Conservation (phyloP, 495 filamentous ascomycete species). For the Lentithecium fluviatile region DNA sequence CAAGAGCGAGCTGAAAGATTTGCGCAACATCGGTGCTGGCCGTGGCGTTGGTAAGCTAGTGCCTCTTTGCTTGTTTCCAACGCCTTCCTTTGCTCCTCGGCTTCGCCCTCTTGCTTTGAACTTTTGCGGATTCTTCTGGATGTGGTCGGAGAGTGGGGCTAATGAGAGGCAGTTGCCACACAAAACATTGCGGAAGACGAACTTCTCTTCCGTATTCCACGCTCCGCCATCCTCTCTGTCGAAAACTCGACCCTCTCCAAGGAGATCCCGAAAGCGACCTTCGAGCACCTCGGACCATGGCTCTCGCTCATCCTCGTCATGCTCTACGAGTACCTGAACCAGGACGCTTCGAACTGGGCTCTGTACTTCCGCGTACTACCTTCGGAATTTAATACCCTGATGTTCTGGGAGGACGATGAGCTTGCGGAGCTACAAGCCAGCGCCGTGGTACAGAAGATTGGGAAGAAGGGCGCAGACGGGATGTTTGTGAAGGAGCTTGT, state of each 20-base stretch:
- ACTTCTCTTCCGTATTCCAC: constrained; percentile 64
- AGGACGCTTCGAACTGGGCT: constrained; percentile 65
- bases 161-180: constrained; percentile 52
- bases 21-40: constrained; percentile 53
- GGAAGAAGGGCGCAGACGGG: constrained; percentile 66
- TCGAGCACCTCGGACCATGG: constrained; percentile 50
- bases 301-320: constrained; percentile 72
- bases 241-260: constrained; percentile 40
- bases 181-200: constrained; percentile 60
- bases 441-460: constrained; percentile 74
- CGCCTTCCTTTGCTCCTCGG: constrained; percentile 4
- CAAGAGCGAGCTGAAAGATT: constrained; percentile 57
- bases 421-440: constrained; percentile 73
- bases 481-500: constrained; percentile 63
- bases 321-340: constrained; percentile 70
- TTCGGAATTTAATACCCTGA: constrained; percentile 74
- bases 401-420: constrained; percentile 81
- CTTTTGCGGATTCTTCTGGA: constrained; percentile 2
- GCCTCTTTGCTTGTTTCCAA: not conserved
- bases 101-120: not conserved
- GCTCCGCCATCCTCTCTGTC: constrained; percentile 51
- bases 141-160: not conserved
- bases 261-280: constrained; percentile 24
- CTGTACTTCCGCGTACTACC: constrained; percentile 83
- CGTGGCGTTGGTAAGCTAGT: constrained; percentile 61